Conservation (phyloP, 139 green algal species). For the Tetradesmus obliquus region DNA sequence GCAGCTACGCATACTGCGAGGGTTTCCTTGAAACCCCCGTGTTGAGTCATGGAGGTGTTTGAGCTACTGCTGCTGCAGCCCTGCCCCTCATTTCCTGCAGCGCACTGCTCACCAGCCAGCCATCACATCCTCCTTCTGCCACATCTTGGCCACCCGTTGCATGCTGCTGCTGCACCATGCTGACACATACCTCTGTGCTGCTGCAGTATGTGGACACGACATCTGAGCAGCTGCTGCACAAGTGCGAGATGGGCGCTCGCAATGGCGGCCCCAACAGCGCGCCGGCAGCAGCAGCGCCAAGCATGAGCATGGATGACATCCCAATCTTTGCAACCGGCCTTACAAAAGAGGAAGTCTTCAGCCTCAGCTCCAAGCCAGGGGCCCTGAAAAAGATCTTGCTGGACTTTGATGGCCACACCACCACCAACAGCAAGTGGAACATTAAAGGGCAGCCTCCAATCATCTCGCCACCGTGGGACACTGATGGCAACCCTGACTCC, state of each 20-base stretch:
- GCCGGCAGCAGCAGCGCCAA: background rate
- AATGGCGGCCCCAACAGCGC: background rate
- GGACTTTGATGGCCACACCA: background rate
- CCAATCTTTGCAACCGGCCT: background rate
- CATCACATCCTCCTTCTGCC: no score
- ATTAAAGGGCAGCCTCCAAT: background rate
- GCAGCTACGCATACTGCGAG: background rate
- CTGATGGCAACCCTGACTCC: background rate
- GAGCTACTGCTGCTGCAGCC: no score
- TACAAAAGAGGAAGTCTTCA: background rate
- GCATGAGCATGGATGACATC: background rate
- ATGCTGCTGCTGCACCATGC: no score
- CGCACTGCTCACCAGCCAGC: no score
- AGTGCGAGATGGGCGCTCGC: background rate
- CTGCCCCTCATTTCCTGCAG: no score
- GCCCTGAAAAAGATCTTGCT: constrained; percentile 4
- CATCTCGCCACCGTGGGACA: constrained; percentile 1
- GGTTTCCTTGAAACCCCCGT: no score
- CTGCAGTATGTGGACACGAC: background rate
- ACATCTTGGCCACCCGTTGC: no score
- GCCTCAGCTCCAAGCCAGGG: background rate
- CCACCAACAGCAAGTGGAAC: constrained; percentile 6
- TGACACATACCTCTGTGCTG: background rate
- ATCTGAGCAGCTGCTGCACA: background rate
- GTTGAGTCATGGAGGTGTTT: no score